Conservation (phyloP, 352 stramenopile genomes). For the Phytophthora pisi region DNA sequence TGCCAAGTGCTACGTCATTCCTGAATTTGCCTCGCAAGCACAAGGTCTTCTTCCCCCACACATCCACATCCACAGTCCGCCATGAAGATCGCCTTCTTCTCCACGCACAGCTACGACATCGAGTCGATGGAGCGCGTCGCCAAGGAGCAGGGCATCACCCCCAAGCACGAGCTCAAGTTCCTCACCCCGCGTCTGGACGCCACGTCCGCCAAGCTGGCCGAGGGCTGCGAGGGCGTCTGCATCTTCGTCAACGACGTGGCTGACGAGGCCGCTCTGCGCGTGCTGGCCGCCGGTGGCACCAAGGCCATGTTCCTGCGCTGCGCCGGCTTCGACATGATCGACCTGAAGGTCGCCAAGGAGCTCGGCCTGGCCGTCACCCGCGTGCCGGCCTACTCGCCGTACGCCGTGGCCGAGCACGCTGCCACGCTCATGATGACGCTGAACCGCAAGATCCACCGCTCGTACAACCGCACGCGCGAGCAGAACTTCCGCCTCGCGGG, state of each 20-base stretch:
- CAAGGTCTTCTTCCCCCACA: constrained; percentile 1
- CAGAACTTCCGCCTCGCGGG: constrained; percentile 77
- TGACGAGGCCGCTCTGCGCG: constrained; percentile 59
- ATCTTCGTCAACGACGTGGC: constrained; percentile 91
- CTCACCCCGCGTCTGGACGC: constrained; percentile 56
- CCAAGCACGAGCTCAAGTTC: constrained; percentile 62
- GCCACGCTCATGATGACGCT: constrained; percentile 80
- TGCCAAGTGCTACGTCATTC: constrained; percentile 19
- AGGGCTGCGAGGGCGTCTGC: constrained; percentile 65
- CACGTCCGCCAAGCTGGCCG: constrained; percentile 55
- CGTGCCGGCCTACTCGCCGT: constrained; percentile 80
- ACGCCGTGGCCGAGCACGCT: constrained; percentile 83
- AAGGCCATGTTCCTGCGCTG: constrained; percentile 80
- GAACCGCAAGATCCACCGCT: constrained; percentile 81
- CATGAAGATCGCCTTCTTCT: constrained; percentile 85
- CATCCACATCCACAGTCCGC: constrained; percentile 12
- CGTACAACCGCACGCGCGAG: constrained; percentile 77
- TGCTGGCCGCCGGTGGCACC: constrained; percentile 51
- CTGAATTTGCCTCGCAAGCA: constrained; percentile 23
- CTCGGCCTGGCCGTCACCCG: constrained; percentile 64
- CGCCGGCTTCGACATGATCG: constrained; percentile 82
- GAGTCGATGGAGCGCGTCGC: constrained; percentile 55
- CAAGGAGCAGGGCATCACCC: constrained; percentile 47
- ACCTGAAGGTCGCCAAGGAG: constrained; percentile 63
- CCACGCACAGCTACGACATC: constrained; percentile 75